These are phyloP conservation scores for Sanghuangporus baumii DNA, from an alignment of 1,284 basidiomycete genomes.

Conservation along the genomic window DNA sequence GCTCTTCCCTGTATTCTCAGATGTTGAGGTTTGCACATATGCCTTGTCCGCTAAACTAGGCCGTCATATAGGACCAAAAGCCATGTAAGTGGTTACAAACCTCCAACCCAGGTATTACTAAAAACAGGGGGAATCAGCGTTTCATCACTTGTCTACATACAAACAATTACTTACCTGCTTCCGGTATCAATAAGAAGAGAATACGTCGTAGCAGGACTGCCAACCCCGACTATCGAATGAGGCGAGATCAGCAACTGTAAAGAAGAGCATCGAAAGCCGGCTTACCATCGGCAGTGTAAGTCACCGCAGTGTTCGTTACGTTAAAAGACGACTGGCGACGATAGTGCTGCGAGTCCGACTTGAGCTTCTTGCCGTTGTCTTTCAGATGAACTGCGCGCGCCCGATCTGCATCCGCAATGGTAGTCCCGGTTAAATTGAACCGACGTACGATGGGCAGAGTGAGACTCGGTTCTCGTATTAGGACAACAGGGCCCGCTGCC, in stretches of 20 bases:
- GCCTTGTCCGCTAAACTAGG: constrained; percentile 10
- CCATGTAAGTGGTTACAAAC: background rate
- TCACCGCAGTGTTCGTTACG: constrained; percentile 14
- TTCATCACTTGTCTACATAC: background rate
- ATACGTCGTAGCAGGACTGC: constrained; percentile 17
- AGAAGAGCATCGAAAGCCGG: background rate
- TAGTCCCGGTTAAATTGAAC: constrained; percentile 5
- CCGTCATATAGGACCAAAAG: background rate
- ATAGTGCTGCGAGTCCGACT: background rate
- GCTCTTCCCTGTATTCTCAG: constrained; percentile 10
- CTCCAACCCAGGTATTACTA: constrained; percentile 25
- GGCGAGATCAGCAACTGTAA: background rate
- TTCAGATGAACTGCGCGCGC: constrained; percentile 10
- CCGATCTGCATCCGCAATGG: constrained; percentile 13
- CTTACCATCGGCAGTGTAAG: background rate
- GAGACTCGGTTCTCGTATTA: background rate
- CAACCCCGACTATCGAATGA: constrained; percentile 11
- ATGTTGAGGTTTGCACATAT: constrained; percentile 17
- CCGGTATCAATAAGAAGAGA: constrained; percentile 14
- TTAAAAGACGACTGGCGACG: constrained; percentile 6
- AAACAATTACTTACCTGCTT: background rate
- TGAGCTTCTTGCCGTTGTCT: background rate
- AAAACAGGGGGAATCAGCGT: background rate
- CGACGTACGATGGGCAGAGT: constrained; percentile 7
- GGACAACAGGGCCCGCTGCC: constrained; percentile 2